Percentiles rank a stretch among this genome's conserved stretches.
Conservation (phyloP, 2,329 filamentous ascomycete species). For the Myriosclerotinia curreyana region DNA sequence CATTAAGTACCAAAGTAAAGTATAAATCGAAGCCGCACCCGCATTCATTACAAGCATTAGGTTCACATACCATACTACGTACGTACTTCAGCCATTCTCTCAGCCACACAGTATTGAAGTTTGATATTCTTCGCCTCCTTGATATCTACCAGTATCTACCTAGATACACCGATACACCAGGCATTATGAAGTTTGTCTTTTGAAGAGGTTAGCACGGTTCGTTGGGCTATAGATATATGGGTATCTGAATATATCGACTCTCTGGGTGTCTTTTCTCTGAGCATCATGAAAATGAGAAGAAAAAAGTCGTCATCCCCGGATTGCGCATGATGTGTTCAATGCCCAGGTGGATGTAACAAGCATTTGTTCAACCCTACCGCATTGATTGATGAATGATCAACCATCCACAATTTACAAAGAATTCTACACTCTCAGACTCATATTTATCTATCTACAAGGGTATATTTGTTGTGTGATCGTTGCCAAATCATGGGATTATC, state of each 20-base stretch:
- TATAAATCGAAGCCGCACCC: background rate
- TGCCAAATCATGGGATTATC: slow-evolving; percentile 23
- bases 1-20: background rate
- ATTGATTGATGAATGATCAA: slow-evolving; percentile 21
- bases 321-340: slow-evolving; percentile 22
- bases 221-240: slow-evolving; percentile 17
- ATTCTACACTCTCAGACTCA: slow-evolving; percentile 7
- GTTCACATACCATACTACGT: too few species aligned
- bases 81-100: background rate
- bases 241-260: slow-evolving; percentile 7
- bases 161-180: background rate
- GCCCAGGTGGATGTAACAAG: slow-evolving; percentile 18
- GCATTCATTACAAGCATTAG: background rate
- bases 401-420: slow-evolving; percentile 12
- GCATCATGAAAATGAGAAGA: slow-evolving; percentile 4
- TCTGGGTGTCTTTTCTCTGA: too few species aligned
- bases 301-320: slow-evolving; percentile 19
- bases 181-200: background rate
- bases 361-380: slow-evolving; percentile 19
- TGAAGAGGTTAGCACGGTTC: slow-evolving; percentile 10
- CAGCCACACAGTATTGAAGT: slow-evolving; percentile 12
- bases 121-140: background rate
- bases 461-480: slow-evolving; percentile 21
- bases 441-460: slow-evolving; percentile 13
- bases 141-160: slow-evolving; percentile 3